Percentiles rank a stretch among this genome's conserved stretches.
These are phyloP conservation scores for Eragrostis curvula DNA, from an alignment of 176 grass and related monocot genomes.

Conservation along the genomic window DNA sequence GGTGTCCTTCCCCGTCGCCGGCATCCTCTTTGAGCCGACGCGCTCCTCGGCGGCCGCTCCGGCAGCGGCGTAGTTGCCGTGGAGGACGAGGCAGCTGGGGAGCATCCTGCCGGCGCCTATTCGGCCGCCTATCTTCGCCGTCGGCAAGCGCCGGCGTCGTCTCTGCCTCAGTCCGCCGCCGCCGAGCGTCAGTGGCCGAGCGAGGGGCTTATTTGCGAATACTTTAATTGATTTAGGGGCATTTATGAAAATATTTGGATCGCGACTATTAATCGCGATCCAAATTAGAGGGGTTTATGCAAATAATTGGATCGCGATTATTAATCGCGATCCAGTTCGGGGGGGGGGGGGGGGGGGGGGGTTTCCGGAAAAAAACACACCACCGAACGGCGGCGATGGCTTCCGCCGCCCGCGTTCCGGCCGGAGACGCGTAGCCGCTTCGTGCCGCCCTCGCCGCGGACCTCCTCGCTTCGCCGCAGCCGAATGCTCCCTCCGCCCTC, in stretches of 20 bases:
- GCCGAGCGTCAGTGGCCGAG: neutral
- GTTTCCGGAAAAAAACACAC: neutral
- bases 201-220: neutral
- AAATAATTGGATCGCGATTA: no score
- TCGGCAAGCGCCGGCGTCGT: neutral
- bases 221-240: neutral
- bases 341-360: no score
- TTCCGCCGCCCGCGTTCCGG: neutral
- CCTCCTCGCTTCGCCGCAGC: neutral
- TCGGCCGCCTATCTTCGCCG: neutral
- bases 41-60: constrained; percentile 36
- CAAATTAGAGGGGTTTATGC: no score
- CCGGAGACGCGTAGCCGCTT: neutral
- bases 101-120: neutral
- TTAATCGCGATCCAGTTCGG: no score
- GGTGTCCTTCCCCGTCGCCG: constrained; percentile 72
- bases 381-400: neutral
- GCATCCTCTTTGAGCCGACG: constrained; percentile 70
- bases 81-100: neutral
- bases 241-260: neutral
- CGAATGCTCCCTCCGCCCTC: neutral
- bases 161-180: neutral
- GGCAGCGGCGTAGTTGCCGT: constrained; percentile 36
- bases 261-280: neutral
- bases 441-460: neutral